Base-by-base conservation (phyloP, 352 stramenopile genomes). In the Globisporangium carolinianum region DNA sequence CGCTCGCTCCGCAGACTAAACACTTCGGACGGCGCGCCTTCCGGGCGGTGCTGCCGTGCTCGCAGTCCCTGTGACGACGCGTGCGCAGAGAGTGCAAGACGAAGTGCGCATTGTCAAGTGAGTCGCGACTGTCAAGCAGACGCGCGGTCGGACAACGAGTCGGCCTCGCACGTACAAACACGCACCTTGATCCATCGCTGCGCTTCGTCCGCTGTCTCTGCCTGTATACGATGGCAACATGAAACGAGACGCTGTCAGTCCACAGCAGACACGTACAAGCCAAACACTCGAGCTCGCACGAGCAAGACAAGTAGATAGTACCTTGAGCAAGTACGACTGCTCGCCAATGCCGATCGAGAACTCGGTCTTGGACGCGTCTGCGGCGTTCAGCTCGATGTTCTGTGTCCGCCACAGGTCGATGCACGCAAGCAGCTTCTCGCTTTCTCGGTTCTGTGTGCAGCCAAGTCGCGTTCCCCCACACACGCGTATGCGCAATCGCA, bases 341-440 rank as follows among this genome's bases (percentile, higher is more conserved):
- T 94, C 84, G 59, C 82, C 84, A 50, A 94, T 92, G 49, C 78
- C 71, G 69, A 94, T 89, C 39, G 75, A 90, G 63, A 94, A 94
- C 65, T 94, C 84, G 56, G 85, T 72, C 42, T 75, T 73, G 47
- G 83, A 64, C 1, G 57, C 55, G 67, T 94, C 82, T 36, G 63
- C 59, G 6, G 73, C 17, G 55, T 77, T 77, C 58, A 90, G 71
- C 43, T 86, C 79, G 63, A 94, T 94, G 61, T 75, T 76, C 55
- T 91, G 80, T 47, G 81, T 94, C 41, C 82, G 81, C 84, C 84
- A 94, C 56, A 95, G 61, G 58, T 95, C 85, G 65, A 95, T 95
- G 69, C 85, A 95, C 50, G 85, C 85, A 57, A 95, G 61, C 46
- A 95, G 60, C 67, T 93, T 95, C 58, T 95, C 83, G 51, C 82